phyloP scores from a whole-genome alignment of 2,329 filamentous ascomycete genomes.

The Septoria petroselini region DNA sequence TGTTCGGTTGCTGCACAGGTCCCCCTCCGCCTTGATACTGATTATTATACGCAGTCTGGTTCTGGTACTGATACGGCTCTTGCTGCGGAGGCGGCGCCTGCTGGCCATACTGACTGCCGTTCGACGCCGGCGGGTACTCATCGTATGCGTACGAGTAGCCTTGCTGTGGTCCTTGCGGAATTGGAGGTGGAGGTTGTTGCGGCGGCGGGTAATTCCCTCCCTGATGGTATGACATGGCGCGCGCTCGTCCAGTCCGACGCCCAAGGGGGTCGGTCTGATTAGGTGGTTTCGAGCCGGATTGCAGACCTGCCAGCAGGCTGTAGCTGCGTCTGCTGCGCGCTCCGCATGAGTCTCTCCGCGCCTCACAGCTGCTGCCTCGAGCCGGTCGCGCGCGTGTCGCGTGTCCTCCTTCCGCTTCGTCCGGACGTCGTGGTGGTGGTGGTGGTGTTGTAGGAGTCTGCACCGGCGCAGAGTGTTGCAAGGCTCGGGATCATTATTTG shows the following conservation, averaged over 20 bases:
- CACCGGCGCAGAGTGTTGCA: no score
- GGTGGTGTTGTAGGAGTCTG: neutral
- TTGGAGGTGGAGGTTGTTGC: slow-evolving; percentile 20
- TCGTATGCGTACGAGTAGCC: slow-evolving; percentile 29
- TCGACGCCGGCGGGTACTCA: slow-evolving; percentile 28
- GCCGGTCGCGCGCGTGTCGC: neutral
- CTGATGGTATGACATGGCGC: slow-evolving; percentile 55
- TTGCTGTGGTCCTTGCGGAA: slow-evolving; percentile 18
- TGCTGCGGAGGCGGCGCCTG: slow-evolving; percentile 11
- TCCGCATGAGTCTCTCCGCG: slow-evolving; percentile 7
- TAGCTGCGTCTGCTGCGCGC: slow-evolving; percentile 12
- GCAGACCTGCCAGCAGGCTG: slow-evolving; percentile 22
- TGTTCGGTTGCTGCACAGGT: slow-evolving; percentile 30
- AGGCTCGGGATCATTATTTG: neutral
- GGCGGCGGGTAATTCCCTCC: slow-evolving; percentile 47
- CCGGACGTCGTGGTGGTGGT: neutral
- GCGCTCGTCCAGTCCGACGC: slow-evolving; percentile 5
- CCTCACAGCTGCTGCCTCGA: neutral
- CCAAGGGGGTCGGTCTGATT: slow-evolving; percentile 1
- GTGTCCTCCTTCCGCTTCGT: neutral
- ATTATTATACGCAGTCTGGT: slow-evolving; percentile 29
- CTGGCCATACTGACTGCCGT: slow-evolving; percentile 30
- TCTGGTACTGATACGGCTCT: slow-evolving; percentile 27
- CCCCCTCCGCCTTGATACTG: slow-evolving; percentile 30
- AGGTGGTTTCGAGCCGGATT: slow-evolving; percentile 18